phyloP scores from a whole-genome alignment of 1,284 basidiomycete species.

The Agaricales sp. region DNA sequence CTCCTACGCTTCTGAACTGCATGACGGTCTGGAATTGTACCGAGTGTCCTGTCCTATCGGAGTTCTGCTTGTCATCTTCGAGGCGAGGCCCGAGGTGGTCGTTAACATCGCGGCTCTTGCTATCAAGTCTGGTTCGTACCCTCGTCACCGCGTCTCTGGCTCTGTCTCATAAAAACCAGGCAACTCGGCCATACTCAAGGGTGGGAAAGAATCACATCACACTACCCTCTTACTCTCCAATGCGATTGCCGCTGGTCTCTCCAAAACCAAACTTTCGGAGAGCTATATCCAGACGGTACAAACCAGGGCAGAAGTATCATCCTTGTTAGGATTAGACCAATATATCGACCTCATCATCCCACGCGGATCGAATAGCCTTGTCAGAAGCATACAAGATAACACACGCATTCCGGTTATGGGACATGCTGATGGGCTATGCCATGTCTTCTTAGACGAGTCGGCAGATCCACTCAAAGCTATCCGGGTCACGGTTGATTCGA shows the following conservation, averaged over 20 bases:
- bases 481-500: constrained; percentile 82
- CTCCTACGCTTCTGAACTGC: constrained; percentile 82
- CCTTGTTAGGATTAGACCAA: constrained; percentile 76
- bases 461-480: constrained; percentile 75
- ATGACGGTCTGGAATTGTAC: constrained; percentile 83
- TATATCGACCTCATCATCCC: constrained; percentile 98
- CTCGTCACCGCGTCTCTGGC: not conserved
- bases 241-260: constrained; percentile 75
- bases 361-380: constrained; percentile 87
- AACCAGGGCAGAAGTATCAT: constrained; percentile 86
- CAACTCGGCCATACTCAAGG: constrained; percentile 92
- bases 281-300: constrained; percentile 90
- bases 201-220: constrained; percentile 86
- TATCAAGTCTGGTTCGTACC: constrained; percentile 80
- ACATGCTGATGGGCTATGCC: constrained; percentile 93
- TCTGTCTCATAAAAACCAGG: constrained; percentile 31
- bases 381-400: constrained; percentile 79
- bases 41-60: constrained; percentile 96
- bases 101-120: constrained; percentile 96
- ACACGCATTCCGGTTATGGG: constrained; percentile 98
- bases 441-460: constrained; percentile 79
- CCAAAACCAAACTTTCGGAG: constrained; percentile 60
- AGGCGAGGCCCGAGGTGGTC: constrained; percentile 95
- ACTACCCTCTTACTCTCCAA: constrained; percentile 70
- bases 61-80: constrained; percentile 94